These are phyloP conservation scores for Ensete ventricosum DNA, from an alignment of 176 grass and related monocot species.

Conservation along the genomic window DNA sequence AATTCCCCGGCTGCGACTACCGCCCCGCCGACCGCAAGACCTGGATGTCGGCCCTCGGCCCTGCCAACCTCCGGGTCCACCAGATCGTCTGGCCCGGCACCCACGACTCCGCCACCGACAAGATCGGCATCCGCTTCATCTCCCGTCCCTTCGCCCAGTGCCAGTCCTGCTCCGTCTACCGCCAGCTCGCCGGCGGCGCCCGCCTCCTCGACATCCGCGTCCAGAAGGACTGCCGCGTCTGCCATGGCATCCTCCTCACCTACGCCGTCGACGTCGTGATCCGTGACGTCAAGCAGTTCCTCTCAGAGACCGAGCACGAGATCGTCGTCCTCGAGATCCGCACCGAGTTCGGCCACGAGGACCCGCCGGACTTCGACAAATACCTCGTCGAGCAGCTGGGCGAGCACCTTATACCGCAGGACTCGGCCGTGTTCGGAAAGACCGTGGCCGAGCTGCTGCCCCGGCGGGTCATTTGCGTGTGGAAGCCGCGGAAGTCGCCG, in stretches of 20 bases:
- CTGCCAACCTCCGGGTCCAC: constrained; percentile 35
- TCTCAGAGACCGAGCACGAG: constrained; percentile 51
- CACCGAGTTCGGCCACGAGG: constrained; percentile 81
- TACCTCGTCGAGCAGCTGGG: constrained; percentile 68
- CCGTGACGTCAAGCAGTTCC: constrained; percentile 44
- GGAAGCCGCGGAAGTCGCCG: constrained; percentile 70
- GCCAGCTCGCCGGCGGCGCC: constrained; percentile 52
- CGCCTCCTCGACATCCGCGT: constrained; percentile 83
- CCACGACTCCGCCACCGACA: constrained; percentile 87
- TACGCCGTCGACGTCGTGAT: constrained; percentile 74
- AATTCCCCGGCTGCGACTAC: constrained; percentile 60
- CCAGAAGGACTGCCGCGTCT: constrained; percentile 63
- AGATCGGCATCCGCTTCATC: constrained; percentile 72
- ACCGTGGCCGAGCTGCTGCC: constrained; percentile 68
- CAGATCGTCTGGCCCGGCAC: constrained; percentile 89
- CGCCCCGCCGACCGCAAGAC: constrained; percentile 36
- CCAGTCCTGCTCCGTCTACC: constrained; percentile 68
- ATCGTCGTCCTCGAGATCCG: constrained; percentile 76
- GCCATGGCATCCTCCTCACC: constrained; percentile 66
- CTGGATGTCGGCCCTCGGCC: constrained; percentile 66
- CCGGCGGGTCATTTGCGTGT: constrained; percentile 72
- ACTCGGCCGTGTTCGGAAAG: constrained; percentile 61
- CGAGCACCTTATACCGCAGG: constrained; percentile 59
- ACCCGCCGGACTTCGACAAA: constrained; percentile 83
- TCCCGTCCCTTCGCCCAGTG: constrained; percentile 88